Percentiles rank a stretch among this genome's conserved stretches.
Conservation (phyloP, 2,329 filamentous ascomycete species). For the Cryphonectria radicalis region DNA sequence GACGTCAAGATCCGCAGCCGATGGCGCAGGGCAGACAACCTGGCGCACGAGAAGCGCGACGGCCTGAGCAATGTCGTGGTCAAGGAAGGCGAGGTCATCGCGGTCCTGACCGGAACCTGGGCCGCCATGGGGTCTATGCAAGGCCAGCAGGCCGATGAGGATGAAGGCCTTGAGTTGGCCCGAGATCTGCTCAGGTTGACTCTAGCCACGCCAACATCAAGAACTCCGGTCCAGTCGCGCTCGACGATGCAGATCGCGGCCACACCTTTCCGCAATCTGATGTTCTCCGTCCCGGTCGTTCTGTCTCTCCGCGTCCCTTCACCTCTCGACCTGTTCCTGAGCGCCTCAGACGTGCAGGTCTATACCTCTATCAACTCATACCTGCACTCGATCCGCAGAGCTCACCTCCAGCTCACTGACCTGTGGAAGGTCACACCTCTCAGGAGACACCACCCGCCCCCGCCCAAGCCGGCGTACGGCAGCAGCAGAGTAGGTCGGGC, state of each 20-base stretch:
- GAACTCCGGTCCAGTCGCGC: slow-evolving; percentile 43
- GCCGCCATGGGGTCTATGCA: slow-evolving; percentile 77
- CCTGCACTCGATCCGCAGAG: slow-evolving; percentile 80
- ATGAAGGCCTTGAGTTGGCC: slow-evolving; percentile 83
- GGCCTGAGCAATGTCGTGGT: slow-evolving; percentile 67
- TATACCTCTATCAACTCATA: slow-evolving; percentile 91
- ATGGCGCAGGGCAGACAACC: slow-evolving; percentile 66
- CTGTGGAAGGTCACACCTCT: slow-evolving; percentile 86
- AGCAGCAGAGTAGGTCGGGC: slow-evolving; percentile 63
- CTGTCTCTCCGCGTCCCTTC: slow-evolving; percentile 75
- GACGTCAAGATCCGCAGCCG: slow-evolving; percentile 78
- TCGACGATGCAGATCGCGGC: slow-evolving; percentile 47
- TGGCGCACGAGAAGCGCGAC: slow-evolving; percentile 61
- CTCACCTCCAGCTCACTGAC: slow-evolving; percentile 81
- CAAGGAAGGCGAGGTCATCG: slow-evolving; percentile 84
- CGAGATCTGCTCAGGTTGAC: slow-evolving; percentile 73
- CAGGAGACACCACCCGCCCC: slow-evolving; percentile 75
- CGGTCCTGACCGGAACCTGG: slow-evolving; percentile 79
- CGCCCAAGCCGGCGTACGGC: slow-evolving; percentile 66
- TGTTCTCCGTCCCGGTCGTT: slow-evolving; percentile 76
- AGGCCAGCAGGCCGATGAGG: slow-evolving; percentile 72
- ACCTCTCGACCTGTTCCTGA: slow-evolving; percentile 86
- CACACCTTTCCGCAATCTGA: slow-evolving; percentile 75
- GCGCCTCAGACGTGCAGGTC: slow-evolving; percentile 71
- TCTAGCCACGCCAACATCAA: slow-evolving; percentile 54